Percentiles rank a stretch among this genome's conserved stretches.
These are phyloP conservation scores for Colletotrichum musae DNA, from an alignment of 2,329 filamentous ascomycete genomes.

Conservation along the genomic window DNA sequence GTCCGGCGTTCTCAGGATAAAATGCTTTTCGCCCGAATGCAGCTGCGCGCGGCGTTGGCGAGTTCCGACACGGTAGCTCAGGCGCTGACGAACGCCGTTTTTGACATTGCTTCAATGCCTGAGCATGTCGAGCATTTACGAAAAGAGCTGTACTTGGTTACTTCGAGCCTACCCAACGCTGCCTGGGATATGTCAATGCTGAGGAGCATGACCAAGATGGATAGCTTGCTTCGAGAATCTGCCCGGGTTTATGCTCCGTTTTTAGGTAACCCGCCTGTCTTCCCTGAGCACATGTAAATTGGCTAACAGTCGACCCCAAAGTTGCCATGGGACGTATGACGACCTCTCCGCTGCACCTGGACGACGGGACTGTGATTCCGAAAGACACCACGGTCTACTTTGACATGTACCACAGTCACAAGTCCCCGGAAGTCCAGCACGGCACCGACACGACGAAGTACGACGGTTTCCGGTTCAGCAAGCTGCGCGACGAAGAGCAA, in stretches of 20 bases:
- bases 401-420: constrained; percentile 25
- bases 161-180: not conserved
- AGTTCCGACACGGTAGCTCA: constrained; percentile 26
- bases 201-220: constrained; percentile 22
- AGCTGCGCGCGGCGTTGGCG: constrained; percentile 19
- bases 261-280: not conserved
- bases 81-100: constrained; percentile 15
- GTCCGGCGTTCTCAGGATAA: not conserved
- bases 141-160: not conserved
- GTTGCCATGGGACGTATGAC: constrained; percentile 26
- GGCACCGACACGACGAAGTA: not conserved
- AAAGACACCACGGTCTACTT: constrained; percentile 22
- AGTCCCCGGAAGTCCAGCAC: constrained; percentile 10
- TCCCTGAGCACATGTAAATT: too few relatives aligned
- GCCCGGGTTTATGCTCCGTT: constrained; percentile 12
- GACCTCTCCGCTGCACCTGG: constrained; percentile 5
- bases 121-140: not conserved
- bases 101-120: constrained; percentile 15
- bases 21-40: constrained; percentile 2
- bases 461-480: constrained; percentile 24
- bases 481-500: not conserved
- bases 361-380: constrained; percentile 19
- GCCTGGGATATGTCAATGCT: constrained; percentile 19
- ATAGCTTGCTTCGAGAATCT: constrained; percentile 19
- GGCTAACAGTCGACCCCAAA: not conserved